Base-by-base conservation (phyloP, 2,329 filamentous ascomycete species). In the Colletotrichum destructivum region DNA sequence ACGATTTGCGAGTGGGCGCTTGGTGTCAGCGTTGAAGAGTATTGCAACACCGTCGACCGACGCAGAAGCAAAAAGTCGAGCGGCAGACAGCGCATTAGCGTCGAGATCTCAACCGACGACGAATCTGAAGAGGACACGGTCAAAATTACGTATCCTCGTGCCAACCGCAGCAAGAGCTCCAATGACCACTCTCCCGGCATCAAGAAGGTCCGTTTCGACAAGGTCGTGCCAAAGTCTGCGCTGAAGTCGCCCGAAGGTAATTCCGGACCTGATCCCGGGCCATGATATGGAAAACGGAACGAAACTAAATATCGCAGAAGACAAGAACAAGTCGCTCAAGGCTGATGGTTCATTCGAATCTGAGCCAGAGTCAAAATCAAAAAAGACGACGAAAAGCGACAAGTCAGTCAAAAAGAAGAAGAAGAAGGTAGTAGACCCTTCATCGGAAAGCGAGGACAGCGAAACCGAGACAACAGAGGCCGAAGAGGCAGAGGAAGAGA, bases 81-180 rank as follows among this genome's bases (percentile, higher is more conserved):
- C 57, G 79, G 79, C 21, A 77, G 84, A 13, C 70, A 66, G 38
- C 66, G 66, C 15, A 69, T 72, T 40, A 66, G 67, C 66, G 76
- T 88, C 42, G 81, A 85, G 62, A 76, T 88, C 2, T 81, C 82
- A 16, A 88, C 87, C 13, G 87, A 89, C 72, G 87, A 89, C 54
- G 86, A 88, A 66, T 83, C 82, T n/a, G 83, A 85, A 9, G 80
- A 83, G 35, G 87, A 89, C 63, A 84, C 81, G 3, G 77, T 89
- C 64, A 82, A 78, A 21, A 77, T 89, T 47, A 86, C 85, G 1
- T 87, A 87, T 62, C 87, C 87, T 1, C 84, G 86, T 63, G 78
- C 80, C 5, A 75, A 80, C 18, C 71, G 69, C 44, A 23, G 46
- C 55, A 51, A 61, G 46, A 31, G 55, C 42, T 35, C 64, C 26